Evolutionary conservation across 2,329 filamentous ascomycete genomes (phyloP), one percentile per base, ranked within the genome.

Genomic region (Fusarium azukiicola): DNA sequence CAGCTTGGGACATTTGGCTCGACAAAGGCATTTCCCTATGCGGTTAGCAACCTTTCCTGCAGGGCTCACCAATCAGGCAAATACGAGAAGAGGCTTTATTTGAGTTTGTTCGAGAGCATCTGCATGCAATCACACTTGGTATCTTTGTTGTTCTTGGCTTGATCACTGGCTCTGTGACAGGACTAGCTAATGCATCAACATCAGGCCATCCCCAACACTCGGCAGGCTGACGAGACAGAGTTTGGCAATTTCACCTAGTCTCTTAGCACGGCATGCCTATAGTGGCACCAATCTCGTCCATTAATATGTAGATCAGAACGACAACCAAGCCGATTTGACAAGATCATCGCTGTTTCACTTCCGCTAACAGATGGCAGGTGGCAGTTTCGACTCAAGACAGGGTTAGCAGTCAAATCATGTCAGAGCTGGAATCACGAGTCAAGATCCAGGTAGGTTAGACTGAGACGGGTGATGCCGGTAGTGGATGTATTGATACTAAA

Each of bases 1-100:
- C 21, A 61, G 56, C 56, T 61, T 61, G 56, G 56, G 56, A 61
- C 56, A 61, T 61, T 61, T 36, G n/a, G 56, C 56, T 61, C 56
- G 56, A 61, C 56, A 61, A 40, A 6, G 38, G 36, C 21, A 42
- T 61, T 61, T 10, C 56, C 56, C 36, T 61, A 38, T 61, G 56
- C 56, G 56, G 56, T 61, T 61, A 61, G 56, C 2, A 61, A 9
- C 56, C 12, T n/a, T 61, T 36, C 56, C 56, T 40, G 36, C 36
- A 40, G 56, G 56, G 36, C 36, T 32, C 36, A 61, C 56, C 56
- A 61, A 61, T 61, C 21, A 61, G 56, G 21, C 2, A 17, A 61
- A 42, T 40, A 61, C 36, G 56, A 61, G 21, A 61, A 61, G 36
- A 61, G 56, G 36, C 56, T 42, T 61, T 21, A 40, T 61, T 61